These are phyloP conservation scores for Singerocomus rubriflavus DNA, from an alignment of 1,284 basidiomycete genomes.

Conservation along the genomic window DNA sequence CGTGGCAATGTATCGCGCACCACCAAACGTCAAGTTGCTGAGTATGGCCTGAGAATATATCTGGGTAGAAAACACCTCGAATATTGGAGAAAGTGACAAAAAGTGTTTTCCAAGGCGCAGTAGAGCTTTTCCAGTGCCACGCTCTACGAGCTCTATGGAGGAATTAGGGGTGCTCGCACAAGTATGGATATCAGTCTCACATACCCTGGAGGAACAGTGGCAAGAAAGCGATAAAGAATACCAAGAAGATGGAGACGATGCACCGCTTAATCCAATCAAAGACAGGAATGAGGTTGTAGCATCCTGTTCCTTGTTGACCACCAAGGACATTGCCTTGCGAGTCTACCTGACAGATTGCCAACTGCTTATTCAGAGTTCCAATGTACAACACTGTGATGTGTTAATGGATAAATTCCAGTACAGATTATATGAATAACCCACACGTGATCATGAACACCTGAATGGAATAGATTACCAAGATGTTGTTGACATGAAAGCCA, in stretches of 20 bases:
- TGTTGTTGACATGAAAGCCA: conserved; percentile 99
- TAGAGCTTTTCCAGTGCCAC: conserved; percentile 91
- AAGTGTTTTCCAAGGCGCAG: conserved; percentile 93
- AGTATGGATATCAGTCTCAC: conserved; percentile 17
- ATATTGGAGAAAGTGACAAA: conserved; percentile 90
- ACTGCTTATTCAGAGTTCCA: conserved; percentile 90
- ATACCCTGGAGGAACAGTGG: conserved; percentile 92
- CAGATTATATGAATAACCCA: conserved; percentile 41
- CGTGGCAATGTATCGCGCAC: conserved; percentile 95
- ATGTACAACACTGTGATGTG: conserved; percentile 73
- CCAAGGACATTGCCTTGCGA: conserved; percentile 72
- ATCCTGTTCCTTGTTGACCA: conserved; percentile 71
- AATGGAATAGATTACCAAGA: conserved; percentile 95
- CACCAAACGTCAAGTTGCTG: conserved; percentile 93
- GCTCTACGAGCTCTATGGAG: conserved; percentile 80
- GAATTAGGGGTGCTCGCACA: background rate
- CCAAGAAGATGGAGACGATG: conserved; percentile 94
- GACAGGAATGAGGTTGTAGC: conserved; percentile 91
- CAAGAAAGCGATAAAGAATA: conserved; percentile 95
- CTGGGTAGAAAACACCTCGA: conserved; percentile 97
- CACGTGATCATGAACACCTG: conserved; percentile 92
- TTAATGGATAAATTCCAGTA: conserved; percentile 9
- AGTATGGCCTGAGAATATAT: conserved; percentile 95
- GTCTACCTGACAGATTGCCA: conserved; percentile 85
- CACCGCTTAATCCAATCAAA: conserved; percentile 97